These are phyloP conservation scores for Russula sp. DNA, from an alignment of 768 basidiomycete species.

Conservation along the genomic window DNA sequence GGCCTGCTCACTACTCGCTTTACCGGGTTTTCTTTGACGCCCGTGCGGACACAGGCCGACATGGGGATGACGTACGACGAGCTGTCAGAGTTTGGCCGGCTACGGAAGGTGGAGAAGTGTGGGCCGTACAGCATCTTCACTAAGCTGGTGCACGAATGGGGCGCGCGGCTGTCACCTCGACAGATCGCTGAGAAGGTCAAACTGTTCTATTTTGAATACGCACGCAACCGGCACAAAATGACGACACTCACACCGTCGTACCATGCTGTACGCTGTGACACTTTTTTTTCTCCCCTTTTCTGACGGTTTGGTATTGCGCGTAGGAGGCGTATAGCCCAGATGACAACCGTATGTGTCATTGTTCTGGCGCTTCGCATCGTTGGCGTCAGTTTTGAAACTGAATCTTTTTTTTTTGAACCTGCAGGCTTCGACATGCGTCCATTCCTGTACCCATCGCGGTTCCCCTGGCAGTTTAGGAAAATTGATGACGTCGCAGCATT, in stretches of 20 bases:
- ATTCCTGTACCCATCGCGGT: constrained; percentile 92
- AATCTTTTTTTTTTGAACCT: not conserved
- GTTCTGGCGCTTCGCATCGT: not conserved
- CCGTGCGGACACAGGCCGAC: constrained; percentile 53
- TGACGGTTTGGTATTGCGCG: not conserved
- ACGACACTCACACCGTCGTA: constrained; percentile 92
- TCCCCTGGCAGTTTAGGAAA: constrained; percentile 96
- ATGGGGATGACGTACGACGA: constrained; percentile 99
- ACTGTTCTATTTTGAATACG: constrained; percentile 94
- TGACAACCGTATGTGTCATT: constrained; percentile 76
- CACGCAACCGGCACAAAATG: constrained; percentile 98
- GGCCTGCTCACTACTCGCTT: not conserved
- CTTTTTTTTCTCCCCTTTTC: not conserved
- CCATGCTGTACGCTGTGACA: constrained; percentile 66
- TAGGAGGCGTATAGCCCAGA: constrained; percentile 96
- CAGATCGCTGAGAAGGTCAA: constrained; percentile 98
- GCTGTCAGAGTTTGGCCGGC: constrained; percentile 85
- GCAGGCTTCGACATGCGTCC: constrained; percentile 92
- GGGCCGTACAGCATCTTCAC: constrained; percentile 98
- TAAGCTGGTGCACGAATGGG: constrained; percentile 94
- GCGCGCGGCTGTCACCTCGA: constrained; percentile 70
- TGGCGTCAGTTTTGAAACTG: too few species aligned
- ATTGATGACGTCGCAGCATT: constrained; percentile 82
- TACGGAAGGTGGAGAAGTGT: constrained; percentile 95
- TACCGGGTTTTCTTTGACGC: not conserved